Evolutionary conservation across 2,329 filamentous ascomycete species (phyloP).

Genomic region (Sphaerulina populicola): DNA sequence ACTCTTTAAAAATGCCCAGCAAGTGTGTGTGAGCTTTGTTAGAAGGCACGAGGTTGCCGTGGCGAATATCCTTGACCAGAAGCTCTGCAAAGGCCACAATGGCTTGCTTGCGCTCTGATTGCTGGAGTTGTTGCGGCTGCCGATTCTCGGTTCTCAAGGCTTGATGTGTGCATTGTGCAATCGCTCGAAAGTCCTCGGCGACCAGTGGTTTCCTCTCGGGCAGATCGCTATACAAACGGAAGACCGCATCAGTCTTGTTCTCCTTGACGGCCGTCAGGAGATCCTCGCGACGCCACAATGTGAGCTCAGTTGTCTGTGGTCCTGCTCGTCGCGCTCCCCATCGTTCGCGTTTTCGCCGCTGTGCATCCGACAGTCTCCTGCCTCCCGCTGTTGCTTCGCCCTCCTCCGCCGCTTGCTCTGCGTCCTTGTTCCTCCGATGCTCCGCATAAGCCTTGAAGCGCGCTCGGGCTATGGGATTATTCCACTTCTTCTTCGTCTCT

Average conservation of each 20-base stretch:
- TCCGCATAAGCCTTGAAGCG: slow-evolving; percentile 1
- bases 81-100: slow-evolving; percentile 30
- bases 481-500: background rate
- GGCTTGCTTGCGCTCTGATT: slow-evolving; percentile 14
- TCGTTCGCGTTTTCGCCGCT: slow-evolving; percentile 14
- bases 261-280: slow-evolving; percentile 20
- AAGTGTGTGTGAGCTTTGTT: slow-evolving; percentile 40
- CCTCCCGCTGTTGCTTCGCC: background rate
- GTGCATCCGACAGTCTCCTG: slow-evolving; percentile 7
- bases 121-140: slow-evolving; percentile 4
- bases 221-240: slow-evolving; percentile 18
- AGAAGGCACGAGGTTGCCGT: slow-evolving; percentile 32
- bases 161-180: slow-evolving; percentile 17
- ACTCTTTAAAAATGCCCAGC: slow-evolving; percentile 42
- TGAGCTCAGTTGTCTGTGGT: slow-evolving; percentile 5
- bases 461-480: slow-evolving; percentile 1
- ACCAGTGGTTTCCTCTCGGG: slow-evolving; percentile 15
- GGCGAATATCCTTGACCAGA: slow-evolving; percentile 37
- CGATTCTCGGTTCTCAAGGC: slow-evolving; percentile 7
- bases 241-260: slow-evolving; percentile 16
- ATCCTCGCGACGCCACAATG: slow-evolving; percentile 10
- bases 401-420: background rate
- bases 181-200: slow-evolving; percentile 8
- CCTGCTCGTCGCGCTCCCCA: slow-evolving; percentile 3
- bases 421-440: background rate